Percentiles rank a stretch among this genome's conserved stretches.
These are phyloP conservation scores for Karstenula rhodostoma DNA, from an alignment of 2,329 filamentous ascomycete species.

Conservation along the genomic window DNA sequence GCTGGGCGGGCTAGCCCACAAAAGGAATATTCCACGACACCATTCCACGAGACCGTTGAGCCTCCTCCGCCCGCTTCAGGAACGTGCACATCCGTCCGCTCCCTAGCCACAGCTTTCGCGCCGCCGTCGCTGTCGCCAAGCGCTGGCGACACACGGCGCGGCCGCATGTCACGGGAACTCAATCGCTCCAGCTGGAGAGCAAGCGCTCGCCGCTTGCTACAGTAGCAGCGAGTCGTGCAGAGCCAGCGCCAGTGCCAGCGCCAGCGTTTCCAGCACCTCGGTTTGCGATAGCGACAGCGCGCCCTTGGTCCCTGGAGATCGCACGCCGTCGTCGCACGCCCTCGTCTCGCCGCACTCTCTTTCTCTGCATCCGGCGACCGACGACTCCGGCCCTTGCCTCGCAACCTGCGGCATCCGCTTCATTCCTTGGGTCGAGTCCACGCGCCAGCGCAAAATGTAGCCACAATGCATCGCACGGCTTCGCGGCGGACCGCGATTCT, in stretches of 20 bases:
- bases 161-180: conserved; percentile 4
- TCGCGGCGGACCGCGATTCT: neutral
- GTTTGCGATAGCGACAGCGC: conserved; percentile 2
- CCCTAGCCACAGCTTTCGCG: neutral
- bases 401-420: neutral
- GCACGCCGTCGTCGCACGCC: neutral
- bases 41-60: conserved; percentile 11
- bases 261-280: conserved; percentile 3
- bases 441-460: neutral
- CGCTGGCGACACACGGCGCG: conserved; percentile 1
- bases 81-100: neutral
- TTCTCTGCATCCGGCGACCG: neutral
- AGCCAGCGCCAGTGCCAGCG: neutral
- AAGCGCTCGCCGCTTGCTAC: neutral
- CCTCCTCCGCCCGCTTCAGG: neutral
- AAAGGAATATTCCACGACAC: conserved; percentile 12
- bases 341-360: neutral
- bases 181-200: conserved; percentile 4
- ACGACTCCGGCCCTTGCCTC: conserved; percentile 9
- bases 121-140: neutral
- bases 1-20: neutral
- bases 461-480: neutral
- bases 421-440: conserved; percentile 1
- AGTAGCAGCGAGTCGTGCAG: conserved; percentile 5
- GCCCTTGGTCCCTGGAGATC: conserved; percentile 6